Percentiles rank a stretch among this genome's conserved stretches.
These are phyloP conservation scores for Trametes polyzona DNA, from an alignment of 1,284 basidiomycete genomes.

Conservation along the genomic window DNA sequence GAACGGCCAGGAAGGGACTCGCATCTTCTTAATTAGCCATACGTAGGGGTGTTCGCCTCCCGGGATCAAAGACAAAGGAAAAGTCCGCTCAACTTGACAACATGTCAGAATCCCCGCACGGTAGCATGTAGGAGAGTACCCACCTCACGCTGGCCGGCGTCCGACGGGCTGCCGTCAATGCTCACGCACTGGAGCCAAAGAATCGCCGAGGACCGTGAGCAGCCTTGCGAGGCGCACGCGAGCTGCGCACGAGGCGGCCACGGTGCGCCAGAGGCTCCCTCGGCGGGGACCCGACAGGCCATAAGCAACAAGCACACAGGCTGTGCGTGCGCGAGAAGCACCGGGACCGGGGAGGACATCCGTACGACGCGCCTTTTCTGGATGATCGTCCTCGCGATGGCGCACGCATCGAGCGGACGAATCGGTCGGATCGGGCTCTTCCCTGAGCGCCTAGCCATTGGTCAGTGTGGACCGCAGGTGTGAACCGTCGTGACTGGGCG, in stretches of 20 bases:
- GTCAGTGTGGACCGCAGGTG: no score
- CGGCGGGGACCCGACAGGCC: constrained; percentile 16
- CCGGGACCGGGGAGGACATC: constrained; percentile 22
- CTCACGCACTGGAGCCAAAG: no score
- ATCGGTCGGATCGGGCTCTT: background rate
- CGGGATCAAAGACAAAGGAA: background rate
- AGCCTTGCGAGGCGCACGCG: background rate
- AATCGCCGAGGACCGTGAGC: constrained; percentile 1
- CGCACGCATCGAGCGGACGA: background rate
- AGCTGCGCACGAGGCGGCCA: constrained; percentile 7
- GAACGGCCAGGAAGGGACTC: no score
- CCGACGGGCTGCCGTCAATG: no score
- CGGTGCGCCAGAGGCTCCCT: constrained; percentile 18
- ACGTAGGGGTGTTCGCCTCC: background rate
- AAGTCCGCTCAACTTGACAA: background rate
- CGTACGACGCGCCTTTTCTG: constrained; percentile 14
- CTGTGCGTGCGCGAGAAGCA: constrained; percentile 12
- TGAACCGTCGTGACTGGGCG: background rate
- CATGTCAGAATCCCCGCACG: no score
- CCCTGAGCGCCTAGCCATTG: background rate
- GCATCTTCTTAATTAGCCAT: no score
- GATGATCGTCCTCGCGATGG: constrained; percentile 24
- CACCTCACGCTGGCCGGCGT: no score
- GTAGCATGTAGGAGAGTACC: no score
- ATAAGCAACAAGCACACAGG: constrained; percentile 21